Evolutionary conservation across 2,329 filamentous ascomycete species (phyloP).

Genomic region (Thyridium curvatum): DNA sequence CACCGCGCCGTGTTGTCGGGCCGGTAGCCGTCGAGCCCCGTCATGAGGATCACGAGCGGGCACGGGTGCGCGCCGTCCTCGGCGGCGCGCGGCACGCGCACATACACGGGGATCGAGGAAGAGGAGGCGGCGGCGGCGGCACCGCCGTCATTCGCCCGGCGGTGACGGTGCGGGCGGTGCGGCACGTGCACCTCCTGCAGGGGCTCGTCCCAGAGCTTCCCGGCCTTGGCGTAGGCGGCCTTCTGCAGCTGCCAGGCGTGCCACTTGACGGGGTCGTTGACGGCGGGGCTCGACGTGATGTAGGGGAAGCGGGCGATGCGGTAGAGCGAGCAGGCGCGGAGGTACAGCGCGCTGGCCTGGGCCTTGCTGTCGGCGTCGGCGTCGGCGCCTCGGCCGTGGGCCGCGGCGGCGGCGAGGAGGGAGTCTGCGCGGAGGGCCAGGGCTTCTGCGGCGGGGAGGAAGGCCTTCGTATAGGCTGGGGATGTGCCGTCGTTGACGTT

Average conservation of each 20-base stretch:
- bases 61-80: slow-evolving; percentile 22
- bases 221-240: slow-evolving; percentile 53
- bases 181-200: slow-evolving; percentile 57
- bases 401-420: slow-evolving; percentile 46
- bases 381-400: slow-evolving; percentile 19
- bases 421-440: slow-evolving; percentile 56
- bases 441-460: slow-evolving; percentile 55
- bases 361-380: slow-evolving; percentile 39
- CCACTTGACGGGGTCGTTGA: slow-evolving; percentile 43
- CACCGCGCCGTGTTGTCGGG: slow-evolving; percentile 56
- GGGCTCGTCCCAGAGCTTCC: slow-evolving; percentile 45
- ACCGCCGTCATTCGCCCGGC: no score
- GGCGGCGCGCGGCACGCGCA: slow-evolving; percentile 47
- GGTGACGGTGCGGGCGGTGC: slow-evolving; percentile 52
- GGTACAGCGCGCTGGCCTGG: slow-evolving; percentile 55
- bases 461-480: slow-evolving; percentile 56
- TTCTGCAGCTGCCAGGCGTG: slow-evolving; percentile 62
- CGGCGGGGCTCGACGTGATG: slow-evolving; percentile 29
- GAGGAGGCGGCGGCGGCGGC: no score
- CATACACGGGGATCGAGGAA: slow-evolving; percentile 64
- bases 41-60: slow-evolving; percentile 51
- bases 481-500: slow-evolving; percentile 60
- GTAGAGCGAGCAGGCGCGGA: slow-evolving; percentile 68
- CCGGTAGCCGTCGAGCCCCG: slow-evolving; percentile 56
- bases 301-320: slow-evolving; percentile 68